Percentiles rank a stretch among this genome's conserved stretches.
phyloP scores from a whole-genome alignment of 139 green algal genomes.

The Auxenochlorella protothecoides region DNA sequence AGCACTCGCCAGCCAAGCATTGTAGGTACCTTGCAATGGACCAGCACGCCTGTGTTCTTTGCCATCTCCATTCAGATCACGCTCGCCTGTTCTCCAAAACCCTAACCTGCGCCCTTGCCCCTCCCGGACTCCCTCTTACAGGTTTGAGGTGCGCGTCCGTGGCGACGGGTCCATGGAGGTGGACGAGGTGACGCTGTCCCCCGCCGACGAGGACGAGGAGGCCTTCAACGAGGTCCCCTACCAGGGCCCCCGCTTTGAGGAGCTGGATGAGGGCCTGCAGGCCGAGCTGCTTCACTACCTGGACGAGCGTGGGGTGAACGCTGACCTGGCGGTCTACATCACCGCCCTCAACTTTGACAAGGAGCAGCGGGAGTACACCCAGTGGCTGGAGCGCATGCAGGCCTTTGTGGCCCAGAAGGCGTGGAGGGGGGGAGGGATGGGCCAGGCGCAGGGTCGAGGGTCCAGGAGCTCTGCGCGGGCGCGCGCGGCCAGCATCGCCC shows the following conservation, averaged over 20 bases:
- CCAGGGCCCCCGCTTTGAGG: conserved; percentile 31
- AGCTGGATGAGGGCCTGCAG: conserved; percentile 70
- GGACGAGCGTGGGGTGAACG: conserved; percentile 48
- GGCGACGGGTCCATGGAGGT: conserved; percentile 50
- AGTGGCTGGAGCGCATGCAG: conserved; percentile 48
- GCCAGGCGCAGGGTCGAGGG: no score
- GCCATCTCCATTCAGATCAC: not conserved
- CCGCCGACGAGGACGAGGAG: conserved; percentile 15
- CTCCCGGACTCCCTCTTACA: not conserved
- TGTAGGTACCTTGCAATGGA: not conserved
- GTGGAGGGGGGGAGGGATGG: no score
- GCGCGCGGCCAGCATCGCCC: no score
- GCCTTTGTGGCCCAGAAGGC: conserved; percentile 31
- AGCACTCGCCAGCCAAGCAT: no score
- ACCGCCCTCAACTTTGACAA: conserved; percentile 58
- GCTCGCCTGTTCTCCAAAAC: no score
- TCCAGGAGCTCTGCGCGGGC: no score
- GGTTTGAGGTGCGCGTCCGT: conserved; percentile 48
- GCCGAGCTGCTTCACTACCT: conserved; percentile 49
- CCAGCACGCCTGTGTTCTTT: not conserved
- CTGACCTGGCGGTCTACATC: conserved; percentile 52
- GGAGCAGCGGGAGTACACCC: conserved; percentile 64
- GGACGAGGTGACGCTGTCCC: conserved; percentile 30
- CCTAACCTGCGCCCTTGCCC: not conserved
- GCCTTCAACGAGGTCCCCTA: conserved; percentile 21